phyloP scores from a whole-genome alignment of 805 yeast genomes.

The Danielia oregonensis region DNA sequence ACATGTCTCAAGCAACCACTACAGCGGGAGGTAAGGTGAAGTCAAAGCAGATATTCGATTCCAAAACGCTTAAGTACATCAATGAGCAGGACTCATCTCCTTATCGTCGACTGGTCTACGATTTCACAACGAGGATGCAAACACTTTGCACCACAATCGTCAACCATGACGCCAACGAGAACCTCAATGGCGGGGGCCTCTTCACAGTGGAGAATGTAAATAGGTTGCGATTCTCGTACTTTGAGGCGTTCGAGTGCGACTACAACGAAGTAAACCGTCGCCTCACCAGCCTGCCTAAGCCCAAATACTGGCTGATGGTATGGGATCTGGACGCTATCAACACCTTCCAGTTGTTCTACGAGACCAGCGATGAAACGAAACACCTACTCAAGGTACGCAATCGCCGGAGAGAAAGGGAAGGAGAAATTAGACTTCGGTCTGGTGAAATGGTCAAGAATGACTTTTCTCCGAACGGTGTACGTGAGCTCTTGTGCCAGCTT shows the following conservation, averaged over 20 bases:
- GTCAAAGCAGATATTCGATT: conserved; percentile 6
- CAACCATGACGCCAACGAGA: neutral
- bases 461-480: no score
- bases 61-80: conserved; percentile 6
- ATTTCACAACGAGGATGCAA: conserved; percentile 3
- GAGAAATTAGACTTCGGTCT: no score
- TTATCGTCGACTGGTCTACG: conserved; percentile 7
- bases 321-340: neutral
- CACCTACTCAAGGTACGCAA: neutral
- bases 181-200: conserved; percentile 1
- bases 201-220: conserved; percentile 4
- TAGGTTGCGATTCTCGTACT: conserved; percentile 8
- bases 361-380: no score
- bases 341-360: neutral
- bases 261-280: neutral
- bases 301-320: neutral
- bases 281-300: neutral
- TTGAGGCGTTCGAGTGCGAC: conserved; percentile 8
- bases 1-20: no score
- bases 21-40: no score
- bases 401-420: neutral
- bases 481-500: neutral
- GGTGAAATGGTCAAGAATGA: neutral
- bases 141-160: neutral
- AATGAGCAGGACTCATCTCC: conserved; percentile 3